Evolutionary conservation across 495 filamentous ascomycete genomes (phyloP).

Genomic region (Daldinia caldariorum): DNA sequence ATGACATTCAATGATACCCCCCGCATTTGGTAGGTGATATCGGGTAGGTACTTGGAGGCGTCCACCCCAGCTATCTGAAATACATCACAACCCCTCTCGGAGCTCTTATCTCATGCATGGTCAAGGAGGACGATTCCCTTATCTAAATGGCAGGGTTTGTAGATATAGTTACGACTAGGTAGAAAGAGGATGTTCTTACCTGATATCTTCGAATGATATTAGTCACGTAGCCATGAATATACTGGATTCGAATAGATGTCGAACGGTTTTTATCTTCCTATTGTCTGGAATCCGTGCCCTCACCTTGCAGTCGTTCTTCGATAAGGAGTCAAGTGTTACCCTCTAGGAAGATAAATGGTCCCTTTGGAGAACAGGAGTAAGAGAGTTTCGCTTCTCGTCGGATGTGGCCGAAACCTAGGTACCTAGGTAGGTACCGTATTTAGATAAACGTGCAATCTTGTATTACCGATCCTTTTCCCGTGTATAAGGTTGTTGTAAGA

Average conservation of each 20-base stretch:
- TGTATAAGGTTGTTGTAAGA: constrained; percentile 3
- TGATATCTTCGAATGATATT: background rate
- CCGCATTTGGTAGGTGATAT: constrained; percentile 20
- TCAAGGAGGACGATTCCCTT: constrained; percentile 20
- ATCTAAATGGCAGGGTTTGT: constrained; percentile 24
- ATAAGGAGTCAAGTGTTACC: constrained; percentile 4
- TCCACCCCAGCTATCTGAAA: background rate
- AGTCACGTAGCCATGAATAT: background rate
- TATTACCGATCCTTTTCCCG: background rate
- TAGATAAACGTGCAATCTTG: background rate
- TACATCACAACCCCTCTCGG: constrained; percentile 1
- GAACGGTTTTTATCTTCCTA: background rate
- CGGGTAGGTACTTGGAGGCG: too few species aligned
- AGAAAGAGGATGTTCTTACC: background rate
- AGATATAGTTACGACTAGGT: constrained; percentile 9
- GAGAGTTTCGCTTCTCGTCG: constrained; percentile 15
- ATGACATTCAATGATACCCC: constrained; percentile 12
- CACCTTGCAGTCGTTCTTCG: background rate
- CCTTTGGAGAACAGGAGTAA: background rate
- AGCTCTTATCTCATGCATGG: constrained; percentile 24
- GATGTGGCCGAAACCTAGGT: constrained; percentile 17
- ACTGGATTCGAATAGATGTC: background rate
- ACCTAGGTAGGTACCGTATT: background rate
- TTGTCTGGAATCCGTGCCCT: background rate
- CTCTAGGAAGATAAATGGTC: background rate